These are phyloP conservation scores for Triticum urartu DNA, from an alignment of 176 grass and related monocot species.

Conservation along the genomic window DNA sequence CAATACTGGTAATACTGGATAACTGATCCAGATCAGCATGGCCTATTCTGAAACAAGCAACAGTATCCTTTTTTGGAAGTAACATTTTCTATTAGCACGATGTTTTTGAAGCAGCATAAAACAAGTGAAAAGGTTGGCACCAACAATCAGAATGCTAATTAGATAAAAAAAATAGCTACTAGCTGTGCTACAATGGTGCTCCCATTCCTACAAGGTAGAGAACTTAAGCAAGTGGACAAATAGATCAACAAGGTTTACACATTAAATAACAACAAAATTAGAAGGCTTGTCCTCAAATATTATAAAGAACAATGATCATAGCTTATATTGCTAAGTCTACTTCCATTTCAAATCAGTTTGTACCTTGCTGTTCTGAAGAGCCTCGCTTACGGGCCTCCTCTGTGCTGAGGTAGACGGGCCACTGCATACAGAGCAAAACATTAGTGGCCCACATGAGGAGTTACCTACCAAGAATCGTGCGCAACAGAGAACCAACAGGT, in stretches of 20 bases:
- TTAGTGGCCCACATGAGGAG: conserved; percentile 23
- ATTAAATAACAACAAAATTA: not conserved
- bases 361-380: conserved; percentile 55
- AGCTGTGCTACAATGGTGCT: not conserved
- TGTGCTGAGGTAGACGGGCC: conserved; percentile 23
- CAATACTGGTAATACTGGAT: not conserved
- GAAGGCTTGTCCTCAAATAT: not conserved
- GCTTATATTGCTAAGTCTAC: conserved; percentile 1
- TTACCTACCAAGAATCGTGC: conserved; percentile 4
- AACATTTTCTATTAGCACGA: not conserved
- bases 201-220: not conserved
- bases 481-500: conserved; percentile 5
- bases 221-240: not conserved
- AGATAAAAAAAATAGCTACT: not conserved
- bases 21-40: not conserved
- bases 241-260: not conserved
- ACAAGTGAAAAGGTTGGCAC: not conserved
- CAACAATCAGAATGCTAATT: not conserved
- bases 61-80: not conserved
- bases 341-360: not conserved
- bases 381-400: conserved; percentile 32
- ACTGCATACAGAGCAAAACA: conserved; percentile 48
- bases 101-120: not conserved
- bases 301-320: not conserved
- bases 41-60: not conserved